phyloP scores from a whole-genome alignment of 2,329 filamentous ascomycete species.

The Ciborinia camelliae region DNA sequence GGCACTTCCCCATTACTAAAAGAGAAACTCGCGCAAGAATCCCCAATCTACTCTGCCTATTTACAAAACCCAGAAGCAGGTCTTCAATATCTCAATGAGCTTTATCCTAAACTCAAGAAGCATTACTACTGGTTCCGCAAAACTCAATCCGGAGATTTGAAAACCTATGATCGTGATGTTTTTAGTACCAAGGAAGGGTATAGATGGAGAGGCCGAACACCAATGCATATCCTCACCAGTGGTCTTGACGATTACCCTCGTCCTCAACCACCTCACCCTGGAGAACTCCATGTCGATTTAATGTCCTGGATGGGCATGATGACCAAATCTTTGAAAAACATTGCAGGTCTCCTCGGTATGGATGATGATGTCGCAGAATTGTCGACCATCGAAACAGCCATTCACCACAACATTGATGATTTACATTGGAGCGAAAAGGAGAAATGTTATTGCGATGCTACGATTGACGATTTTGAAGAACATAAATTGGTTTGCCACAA shows the following conservation, averaged over 20 bases:
- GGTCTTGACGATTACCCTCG: conserved; percentile 96
- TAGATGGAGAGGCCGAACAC: conserved; percentile 87
- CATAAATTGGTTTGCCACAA: conserved; percentile 88
- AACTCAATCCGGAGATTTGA: conserved; percentile 87
- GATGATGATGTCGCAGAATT: conserved; percentile 74
- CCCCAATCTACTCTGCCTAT: conserved; percentile 58
- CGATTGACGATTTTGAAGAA: conserved; percentile 93
- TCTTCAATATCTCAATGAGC: conserved; percentile 65
- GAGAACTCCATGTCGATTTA: conserved; percentile 91
- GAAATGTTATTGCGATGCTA: conserved; percentile 89
- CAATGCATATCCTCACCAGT: conserved; percentile 83
- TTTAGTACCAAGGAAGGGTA: conserved; percentile 91
- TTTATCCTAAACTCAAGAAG: conserved; percentile 83
- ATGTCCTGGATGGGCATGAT: conserved; percentile 98
- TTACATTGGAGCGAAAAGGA: conserved; percentile 85
- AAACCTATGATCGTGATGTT: conserved; percentile 83
- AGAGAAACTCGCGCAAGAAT: conserved; percentile 44
- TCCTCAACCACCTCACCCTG: conserved; percentile 87
- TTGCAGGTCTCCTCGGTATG: conserved; percentile 72
- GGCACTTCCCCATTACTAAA: conserved; percentile 45
- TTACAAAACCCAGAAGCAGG: conserved; percentile 66
- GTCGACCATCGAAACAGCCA: conserved; percentile 67
- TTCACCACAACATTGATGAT: conserved; percentile 82
- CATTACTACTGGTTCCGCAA: conserved; percentile 95
- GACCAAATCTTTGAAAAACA: conserved; percentile 77